A percentile compares a stretch with the other conserved stretches of the same genome.
These are phyloP conservation scores for Cyberlindnera subsufficiens DNA, from an alignment of 805 yeast species.

Conservation along the genomic window DNA sequence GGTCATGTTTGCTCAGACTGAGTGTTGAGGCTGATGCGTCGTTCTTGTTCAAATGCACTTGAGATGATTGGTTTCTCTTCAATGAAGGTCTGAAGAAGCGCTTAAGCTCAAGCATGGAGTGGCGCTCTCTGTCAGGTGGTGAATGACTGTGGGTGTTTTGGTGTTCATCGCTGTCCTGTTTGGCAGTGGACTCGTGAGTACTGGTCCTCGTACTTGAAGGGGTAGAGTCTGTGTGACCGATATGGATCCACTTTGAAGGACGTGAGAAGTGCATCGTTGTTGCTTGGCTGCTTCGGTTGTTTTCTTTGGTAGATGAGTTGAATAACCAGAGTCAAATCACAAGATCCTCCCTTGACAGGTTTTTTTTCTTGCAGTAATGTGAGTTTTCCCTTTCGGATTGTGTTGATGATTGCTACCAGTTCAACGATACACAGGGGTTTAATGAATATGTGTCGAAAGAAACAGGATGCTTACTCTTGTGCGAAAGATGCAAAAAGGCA, in stretches of 20 bases:
- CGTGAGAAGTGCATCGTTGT: slow-evolving; percentile 2
- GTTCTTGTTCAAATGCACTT: neutral
- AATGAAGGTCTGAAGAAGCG: slow-evolving; percentile 20
- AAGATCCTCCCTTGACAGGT: too few relatives aligned
- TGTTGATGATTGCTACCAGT: too few relatives aligned
- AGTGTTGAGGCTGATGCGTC: slow-evolving; percentile 5
- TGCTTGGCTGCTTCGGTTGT: neutral
- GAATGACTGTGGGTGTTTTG: neutral
- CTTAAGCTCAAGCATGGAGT: slow-evolving; percentile 18
- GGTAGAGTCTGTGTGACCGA: too few relatives aligned
- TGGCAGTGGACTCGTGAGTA: neutral
- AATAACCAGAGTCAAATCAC: too few relatives aligned
- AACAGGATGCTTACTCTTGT: too few relatives aligned
- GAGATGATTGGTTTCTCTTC: slow-evolving; percentile 16
- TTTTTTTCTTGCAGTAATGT: too few relatives aligned
- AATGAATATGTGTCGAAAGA: too few relatives aligned
- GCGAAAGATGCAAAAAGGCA: too few relatives aligned
- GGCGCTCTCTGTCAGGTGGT: slow-evolving; percentile 8
- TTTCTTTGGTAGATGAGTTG: neutral
- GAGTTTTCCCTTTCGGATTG: too few relatives aligned
- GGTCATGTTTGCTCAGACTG: slow-evolving; percentile 7
- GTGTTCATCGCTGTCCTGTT: neutral
- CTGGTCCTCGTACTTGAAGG: slow-evolving; percentile 1
- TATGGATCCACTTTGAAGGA: neutral
- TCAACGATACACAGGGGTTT: too few relatives aligned